Percentiles rank a stretch among this genome's conserved stretches.
Evolutionary conservation across 1,284 basidiomycete genomes (phyloP).

Genomic region (Pseudozyma sp.): DNA sequence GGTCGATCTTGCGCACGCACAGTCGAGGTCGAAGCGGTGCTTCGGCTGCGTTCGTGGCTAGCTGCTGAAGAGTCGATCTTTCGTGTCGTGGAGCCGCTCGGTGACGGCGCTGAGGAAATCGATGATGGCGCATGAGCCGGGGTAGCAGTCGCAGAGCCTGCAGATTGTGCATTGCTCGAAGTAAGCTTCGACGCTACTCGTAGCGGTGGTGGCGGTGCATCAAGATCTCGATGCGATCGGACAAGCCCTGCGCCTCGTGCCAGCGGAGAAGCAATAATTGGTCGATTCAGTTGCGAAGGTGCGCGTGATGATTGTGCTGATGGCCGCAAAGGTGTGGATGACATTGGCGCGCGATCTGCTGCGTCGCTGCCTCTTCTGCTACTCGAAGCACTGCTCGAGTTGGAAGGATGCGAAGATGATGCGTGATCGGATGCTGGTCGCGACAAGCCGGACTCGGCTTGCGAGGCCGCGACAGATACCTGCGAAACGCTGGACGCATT

Average conservation of each 20-base stretch:
- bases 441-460: neutral
- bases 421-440: neutral
- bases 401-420: conserved; percentile 9
- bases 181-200: conserved; percentile 41
- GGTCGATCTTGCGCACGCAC: conserved; percentile 12
- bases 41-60: conserved; percentile 19
- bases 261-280: conserved; percentile 25
- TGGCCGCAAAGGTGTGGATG: conserved; percentile 13
- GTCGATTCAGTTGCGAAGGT: conserved; percentile 14
- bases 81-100: conserved; percentile 1
- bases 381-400: neutral
- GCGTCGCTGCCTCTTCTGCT: conserved; percentile 8
- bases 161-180: conserved; percentile 2
- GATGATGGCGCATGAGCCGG: neutral
- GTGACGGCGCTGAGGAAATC: neutral
- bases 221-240: conserved; percentile 25
- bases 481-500: conserved; percentile 34
- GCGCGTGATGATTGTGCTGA: conserved; percentile 9
- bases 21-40: conserved; percentile 21
- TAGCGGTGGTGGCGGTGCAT: conserved; percentile 42
- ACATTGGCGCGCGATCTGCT: conserved; percentile 4
- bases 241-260: conserved; percentile 22
- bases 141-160: neutral
- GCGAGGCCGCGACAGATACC: neutral
- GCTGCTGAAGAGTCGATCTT: neutral